These are phyloP conservation scores for Geranium brycei DNA, from an alignment of 345 rosid species.

Conservation along the genomic window DNA sequence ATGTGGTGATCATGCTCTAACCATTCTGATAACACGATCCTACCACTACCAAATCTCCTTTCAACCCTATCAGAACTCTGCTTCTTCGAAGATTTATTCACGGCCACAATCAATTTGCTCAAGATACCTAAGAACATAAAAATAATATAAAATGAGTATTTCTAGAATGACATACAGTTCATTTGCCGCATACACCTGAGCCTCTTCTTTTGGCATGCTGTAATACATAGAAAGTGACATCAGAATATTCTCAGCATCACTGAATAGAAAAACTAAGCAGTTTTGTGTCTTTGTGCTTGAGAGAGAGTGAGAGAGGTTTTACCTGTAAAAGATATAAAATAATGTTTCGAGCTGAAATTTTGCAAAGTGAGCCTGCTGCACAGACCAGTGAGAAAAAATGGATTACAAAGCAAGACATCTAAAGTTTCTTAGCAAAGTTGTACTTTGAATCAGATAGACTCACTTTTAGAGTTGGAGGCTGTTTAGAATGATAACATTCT, in stretches of 20 bases:
- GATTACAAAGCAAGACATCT: background rate
- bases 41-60: background rate
- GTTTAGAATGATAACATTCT: slow-evolving; percentile 74
- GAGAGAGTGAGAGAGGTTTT: background rate
- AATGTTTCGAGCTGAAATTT: background rate
- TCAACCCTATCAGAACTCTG: background rate
- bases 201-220: background rate
- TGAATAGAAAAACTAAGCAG: too few species aligned
- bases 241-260: background rate
- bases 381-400: background rate
- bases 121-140: background rate
- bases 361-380: background rate
- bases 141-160: too few species aligned
- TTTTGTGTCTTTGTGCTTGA: too few species aligned
- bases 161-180: background rate
- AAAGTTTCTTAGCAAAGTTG: background rate
- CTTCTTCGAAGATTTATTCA: background rate
- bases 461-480: slow-evolving; percentile 69
- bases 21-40: background rate
- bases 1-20: background rate
- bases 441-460: slow-evolving; percentile 10
- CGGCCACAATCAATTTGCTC: background rate
- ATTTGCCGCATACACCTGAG: background rate
- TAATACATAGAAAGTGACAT: background rate
- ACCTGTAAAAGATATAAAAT: background rate